These are phyloP conservation scores for Mucor piriformis DNA, from an alignment of 371 early-diverging fungal genomes.

Conservation along the genomic window DNA sequence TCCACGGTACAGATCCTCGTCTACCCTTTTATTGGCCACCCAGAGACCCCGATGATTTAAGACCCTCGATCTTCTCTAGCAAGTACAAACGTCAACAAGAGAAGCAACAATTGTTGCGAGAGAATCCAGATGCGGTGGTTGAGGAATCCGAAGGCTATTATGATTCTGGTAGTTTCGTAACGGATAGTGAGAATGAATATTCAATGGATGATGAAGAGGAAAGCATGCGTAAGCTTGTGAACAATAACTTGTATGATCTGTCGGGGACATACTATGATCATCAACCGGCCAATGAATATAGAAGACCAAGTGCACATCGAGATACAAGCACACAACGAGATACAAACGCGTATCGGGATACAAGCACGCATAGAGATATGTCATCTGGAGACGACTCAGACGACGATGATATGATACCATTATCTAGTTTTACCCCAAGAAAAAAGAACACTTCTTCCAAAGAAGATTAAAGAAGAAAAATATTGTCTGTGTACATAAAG, in stretches of 20 bases:
- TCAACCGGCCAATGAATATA: conserved; percentile 8
- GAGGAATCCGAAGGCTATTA: conserved; percentile 31
- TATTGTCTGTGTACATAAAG: background rate
- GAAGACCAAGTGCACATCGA: conserved; percentile 3
- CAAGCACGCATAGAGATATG: conserved; percentile 3
- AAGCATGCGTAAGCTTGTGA: conserved; percentile 25
- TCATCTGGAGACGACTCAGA: background rate
- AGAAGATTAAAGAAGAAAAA: conserved; percentile 8
- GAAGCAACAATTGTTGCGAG: conserved; percentile 13
- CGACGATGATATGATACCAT: conserved; percentile 14
- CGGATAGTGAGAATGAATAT: conserved; percentile 35
- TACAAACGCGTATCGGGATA: too few relatives aligned
- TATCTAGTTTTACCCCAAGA: conserved; percentile 9
- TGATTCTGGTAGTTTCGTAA: conserved; percentile 44
- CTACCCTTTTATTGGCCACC: conserved; percentile 43
- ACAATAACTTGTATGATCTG: conserved; percentile 26
- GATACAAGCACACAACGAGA: too few relatives aligned
- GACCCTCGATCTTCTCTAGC: conserved; percentile 41
- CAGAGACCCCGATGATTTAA: conserved; percentile 39
- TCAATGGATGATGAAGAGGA: conserved; percentile 37
- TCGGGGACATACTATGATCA: conserved; percentile 27
- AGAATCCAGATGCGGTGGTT: conserved; percentile 23
- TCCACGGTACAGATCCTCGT: conserved; percentile 28
- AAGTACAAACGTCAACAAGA: conserved; percentile 43
- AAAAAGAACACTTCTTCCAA: conserved; percentile 16